Evolutionary conservation across 345 rosid genomes (phyloP), one percentile per base, ranked within the genome.

Genomic region (Salix dunnii): DNA sequence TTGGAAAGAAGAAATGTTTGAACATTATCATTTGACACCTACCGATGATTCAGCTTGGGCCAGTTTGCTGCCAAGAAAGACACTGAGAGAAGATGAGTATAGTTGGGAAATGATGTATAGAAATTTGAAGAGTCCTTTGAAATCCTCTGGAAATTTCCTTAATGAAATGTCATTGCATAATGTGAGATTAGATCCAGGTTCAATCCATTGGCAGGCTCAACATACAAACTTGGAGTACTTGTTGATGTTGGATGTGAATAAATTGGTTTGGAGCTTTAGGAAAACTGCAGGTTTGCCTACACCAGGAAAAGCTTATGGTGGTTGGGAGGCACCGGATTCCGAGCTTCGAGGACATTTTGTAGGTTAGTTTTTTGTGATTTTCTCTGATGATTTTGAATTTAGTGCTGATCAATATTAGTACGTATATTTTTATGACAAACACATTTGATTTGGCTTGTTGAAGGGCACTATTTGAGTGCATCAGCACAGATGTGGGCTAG

Each of bases 331-430:
- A 5, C 88, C 96, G 0, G 74, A 35, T 25, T 16, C 30, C 14
- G 96, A 96, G 85, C 95, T 96, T 77, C 91, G 99, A 9, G 99
- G 99, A 23, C 99, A 96, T 87, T 96, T 96, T 68, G 94, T 93
- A 1, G 99, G 99, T 96, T 82, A 78, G 77, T 86, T 81, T 18
- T 78, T 68, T 42, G 6, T 68, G 60, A 40, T 67, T 68, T 72
- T 73, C 46, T 62, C 62, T 81, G 20, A 53, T 73, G 35, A 43
- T 53, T 17, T 0, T 63, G 25, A 33, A 11, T 74, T 40, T 53
- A 42, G 38, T 25, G n/a, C 55, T 16, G 25, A 42, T 25, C 16
- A 53, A 33, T 28, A 31, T 63, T 38, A 30, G 68, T 60, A 60
- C 30, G 38, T 7, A 17, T 58, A 23, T 20, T 25, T 71, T 43